A percentile compares a stretch with the other conserved stretches of the same genome.
Evolutionary conservation across 495 filamentous ascomycete species (phyloP).

Genomic region (Darksidea phi): DNA sequence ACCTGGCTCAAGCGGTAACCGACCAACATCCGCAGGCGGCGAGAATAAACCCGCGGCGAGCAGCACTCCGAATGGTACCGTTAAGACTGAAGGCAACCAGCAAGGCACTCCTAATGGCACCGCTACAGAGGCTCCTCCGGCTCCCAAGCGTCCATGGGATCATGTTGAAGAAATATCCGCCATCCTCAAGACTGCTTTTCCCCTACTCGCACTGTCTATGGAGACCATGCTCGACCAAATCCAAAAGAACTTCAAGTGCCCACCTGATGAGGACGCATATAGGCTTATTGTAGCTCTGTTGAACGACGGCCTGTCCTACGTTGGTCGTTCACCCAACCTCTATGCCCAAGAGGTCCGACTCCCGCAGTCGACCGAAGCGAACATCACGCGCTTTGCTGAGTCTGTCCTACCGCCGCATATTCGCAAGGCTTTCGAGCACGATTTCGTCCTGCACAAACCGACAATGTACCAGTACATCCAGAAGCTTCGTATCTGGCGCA

Average conservation of each 20-base stretch:
- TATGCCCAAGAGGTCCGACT: constrained; percentile 91
- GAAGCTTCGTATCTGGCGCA: constrained; percentile 91
- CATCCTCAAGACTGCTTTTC: constrained; percentile 91
- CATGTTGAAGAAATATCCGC: constrained; percentile 93
- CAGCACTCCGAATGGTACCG: constrained; percentile 31
- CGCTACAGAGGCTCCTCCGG: constrained; percentile 37
- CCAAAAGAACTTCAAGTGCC: constrained; percentile 97
- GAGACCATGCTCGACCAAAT: constrained; percentile 99
- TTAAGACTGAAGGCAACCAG: constrained; percentile 29
- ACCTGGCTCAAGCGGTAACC: constrained; percentile 37
- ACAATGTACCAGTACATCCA: constrained; percentile 98
- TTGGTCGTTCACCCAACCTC: constrained; percentile 77
- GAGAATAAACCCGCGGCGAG: constrained; percentile 46
- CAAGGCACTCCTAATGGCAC: constrained; percentile 23
- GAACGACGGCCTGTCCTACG: constrained; percentile 86
- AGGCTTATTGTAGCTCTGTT: constrained; percentile 94
- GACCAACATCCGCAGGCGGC: constrained; percentile 54
- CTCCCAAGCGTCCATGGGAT: constrained; percentile 78
- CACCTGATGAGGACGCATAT: constrained; percentile 96
- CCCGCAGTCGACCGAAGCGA: constrained; percentile 83
- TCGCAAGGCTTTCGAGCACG: constrained; percentile 87
- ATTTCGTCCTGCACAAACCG: constrained; percentile 90
- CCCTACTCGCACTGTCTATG: constrained; percentile 93
- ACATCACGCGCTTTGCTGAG: constrained; percentile 95
- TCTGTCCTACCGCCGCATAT: constrained; percentile 92